A percentile compares a stretch with the other conserved stretches of the same genome.
These are phyloP conservation scores for Globisporangium radiosum DNA, from an alignment of 352 stramenopile species.

Conservation along the genomic window DNA sequence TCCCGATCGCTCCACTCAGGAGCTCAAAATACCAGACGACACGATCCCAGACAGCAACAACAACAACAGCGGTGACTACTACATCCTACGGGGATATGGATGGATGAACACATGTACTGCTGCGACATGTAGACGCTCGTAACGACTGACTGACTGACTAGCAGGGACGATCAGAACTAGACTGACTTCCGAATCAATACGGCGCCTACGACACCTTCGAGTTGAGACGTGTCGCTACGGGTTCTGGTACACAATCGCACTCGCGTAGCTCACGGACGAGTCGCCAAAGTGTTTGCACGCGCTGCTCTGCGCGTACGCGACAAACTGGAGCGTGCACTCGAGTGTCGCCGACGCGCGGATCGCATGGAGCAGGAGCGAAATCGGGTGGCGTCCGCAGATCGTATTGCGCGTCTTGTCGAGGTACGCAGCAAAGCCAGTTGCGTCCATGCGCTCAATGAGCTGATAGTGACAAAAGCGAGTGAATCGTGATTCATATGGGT, in stretches of 20 bases:
- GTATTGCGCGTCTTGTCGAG: slow-evolving; percentile 94
- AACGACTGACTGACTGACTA: too few relatives aligned
- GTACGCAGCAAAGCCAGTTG: slow-evolving; percentile 91
- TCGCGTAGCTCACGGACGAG: slow-evolving; percentile 94
- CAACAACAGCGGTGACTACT: background rate
- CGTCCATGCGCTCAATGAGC: slow-evolving; percentile 90
- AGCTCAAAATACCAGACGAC: background rate
- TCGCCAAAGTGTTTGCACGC: slow-evolving; percentile 82
- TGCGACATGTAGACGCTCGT: too few relatives aligned
- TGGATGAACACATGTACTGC: background rate
- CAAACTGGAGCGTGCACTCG: slow-evolving; percentile 84
- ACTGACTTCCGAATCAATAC: too few relatives aligned
- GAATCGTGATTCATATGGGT: too few relatives aligned
- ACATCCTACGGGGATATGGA: background rate
- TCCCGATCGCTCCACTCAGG: too few relatives aligned
- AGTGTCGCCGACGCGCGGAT: slow-evolving; percentile 44
- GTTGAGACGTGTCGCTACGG: slow-evolving; percentile 1
- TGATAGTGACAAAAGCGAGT: slow-evolving; percentile 8
- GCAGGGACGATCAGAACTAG: too few relatives aligned
- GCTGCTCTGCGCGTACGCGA: slow-evolving; percentile 91
- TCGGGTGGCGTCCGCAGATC: slow-evolving; percentile 96
- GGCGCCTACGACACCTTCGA: too few relatives aligned
- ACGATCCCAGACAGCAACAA: background rate
- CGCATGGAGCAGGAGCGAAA: slow-evolving; percentile 74
- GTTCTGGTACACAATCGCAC: slow-evolving; percentile 81